Base-by-base conservation (phyloP, 2,329 filamentous ascomycete genomes). In the Calonectria naviculata region DNA sequence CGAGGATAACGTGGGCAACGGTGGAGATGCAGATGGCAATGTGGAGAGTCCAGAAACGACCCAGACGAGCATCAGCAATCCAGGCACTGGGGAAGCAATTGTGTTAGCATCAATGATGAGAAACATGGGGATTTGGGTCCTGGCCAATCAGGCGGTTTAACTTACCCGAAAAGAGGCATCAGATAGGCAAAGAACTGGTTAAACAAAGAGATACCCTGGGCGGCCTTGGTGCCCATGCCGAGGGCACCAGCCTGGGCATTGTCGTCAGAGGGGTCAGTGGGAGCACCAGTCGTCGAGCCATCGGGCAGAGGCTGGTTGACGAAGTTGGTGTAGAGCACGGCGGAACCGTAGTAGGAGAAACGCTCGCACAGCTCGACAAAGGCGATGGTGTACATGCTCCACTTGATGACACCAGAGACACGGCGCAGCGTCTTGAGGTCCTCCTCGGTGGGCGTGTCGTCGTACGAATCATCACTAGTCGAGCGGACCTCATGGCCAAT, bases 351-450 rank as follows among this genome's bases (percentile, higher is more conserved):
- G 88, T 94, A 95, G 17, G 91, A 93, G 83, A 94, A 94, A 60
- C 93, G 91, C 84, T 95, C 93, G 84, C 91, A 93, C 68, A 94
- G 84, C 83, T 95, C 93, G 70, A 93, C 90, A 72, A 94, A 91
- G 58, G 92, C 92, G 70, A 95, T 89, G 29, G 90, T 91, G 83
- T 91, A 95, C 69, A 92, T 89, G 66, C 87, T 84, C 87, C 88
- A 91, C 60, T 91, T 90, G 71, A 95, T 89, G 78, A 87, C 87
- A 72, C 90, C 91, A 15, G 91, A 89, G 26, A 93, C 88, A 77
- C 90, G 89, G 61, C 86, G 88, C n/a, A 93, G 87, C 0, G 89
- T 91, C 17, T 74, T 80, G 71, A 91, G 81, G 72, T 93, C 91
- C 79, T 93, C 90, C 36, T 89, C 88, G 8, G 90, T 93, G 3